Base-by-base conservation (phyloP, 345 rosid genomes). In the Gossypium rotundifolium region DNA sequence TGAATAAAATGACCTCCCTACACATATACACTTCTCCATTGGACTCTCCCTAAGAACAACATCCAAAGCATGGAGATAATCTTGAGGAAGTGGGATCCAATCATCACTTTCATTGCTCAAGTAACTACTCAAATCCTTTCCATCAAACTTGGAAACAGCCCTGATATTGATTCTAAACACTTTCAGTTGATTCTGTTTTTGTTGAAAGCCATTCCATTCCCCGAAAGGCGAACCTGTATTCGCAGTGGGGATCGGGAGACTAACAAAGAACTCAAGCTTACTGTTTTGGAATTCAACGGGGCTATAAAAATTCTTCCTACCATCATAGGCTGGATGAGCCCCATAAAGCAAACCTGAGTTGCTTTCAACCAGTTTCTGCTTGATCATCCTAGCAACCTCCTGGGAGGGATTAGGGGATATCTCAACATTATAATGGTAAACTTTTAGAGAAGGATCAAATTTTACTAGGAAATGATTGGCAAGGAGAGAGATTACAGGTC, bases 391-490 rank as follows among this genome's bases (percentile, higher is more conserved):
- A n/a, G 95, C 97, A 45, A 88, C 75, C 74, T 94, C 97, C 70
- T 87, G 92, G 29, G 97, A 87, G 33, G 97, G 95, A 49, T 74
- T 83, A 1, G 97, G 98, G 54, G 90, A 83, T 68, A 94, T 94
- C 52, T 92, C 97, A 70, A 94, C 93, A 64, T 92, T 83, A 86
- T 94, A 94, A 66, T 94, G 98, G 87, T 87, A 94, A 79, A 94
- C 89, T 71, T 76, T 78, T 68, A 80, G 94, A 9, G 83, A 83
- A 59, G 94, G 78, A 78, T 94, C 86, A 70, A 94, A 87, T 64
- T 83, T 84, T 72, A 94, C 98, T 38, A 88, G 92, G 74, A 91
- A 92, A 90, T 94, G 97, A 79, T 94, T 94, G 66, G 98, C 98
- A 6, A 94, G 87, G 9, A 94, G 95, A 71, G 88, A 83, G 51